Conservation (phyloP, 2,329 filamentous ascomycete species). For the Trichoderma breve region DNA sequence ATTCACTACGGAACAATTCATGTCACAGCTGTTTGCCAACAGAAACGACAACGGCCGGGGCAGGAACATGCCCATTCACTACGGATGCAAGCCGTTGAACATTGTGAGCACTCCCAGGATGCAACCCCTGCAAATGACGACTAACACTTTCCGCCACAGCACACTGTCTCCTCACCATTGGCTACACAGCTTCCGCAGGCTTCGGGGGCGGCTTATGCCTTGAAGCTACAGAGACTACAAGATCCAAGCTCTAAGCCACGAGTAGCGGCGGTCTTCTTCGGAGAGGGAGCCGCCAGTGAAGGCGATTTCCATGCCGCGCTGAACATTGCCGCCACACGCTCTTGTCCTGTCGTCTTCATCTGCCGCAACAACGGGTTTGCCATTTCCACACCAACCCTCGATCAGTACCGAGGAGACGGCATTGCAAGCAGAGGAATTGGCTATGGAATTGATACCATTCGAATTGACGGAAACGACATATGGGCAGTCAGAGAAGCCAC, state of each 20-base stretch:
- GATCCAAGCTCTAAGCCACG: conserved; percentile 66
- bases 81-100: conserved; percentile 78
- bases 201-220: conserved; percentile 79
- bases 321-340: conserved; percentile 85
- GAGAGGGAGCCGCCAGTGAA: conserved; percentile 85
- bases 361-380: conserved; percentile 93
- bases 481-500: conserved; percentile 84
- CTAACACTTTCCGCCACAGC: conserved; percentile 43
- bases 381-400: conserved; percentile 83
- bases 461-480: conserved; percentile 92
- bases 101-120: conserved; percentile 56
- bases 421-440: conserved; percentile 84
- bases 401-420: conserved; percentile 88
- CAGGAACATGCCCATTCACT: conserved; percentile 97
- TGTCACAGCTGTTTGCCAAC: conserved; percentile 93
- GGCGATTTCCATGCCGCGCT: conserved; percentile 90
- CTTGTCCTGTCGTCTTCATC: conserved; percentile 85
- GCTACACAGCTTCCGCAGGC: conserved; percentile 90
- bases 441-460: conserved; percentile 91
- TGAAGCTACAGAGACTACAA: conserved; percentile 75
- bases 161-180: conserved; percentile 79
- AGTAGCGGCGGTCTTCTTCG: conserved; percentile 82
- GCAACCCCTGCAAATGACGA: not conserved
- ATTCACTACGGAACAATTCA: conserved; percentile 83
- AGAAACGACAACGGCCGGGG: conserved; percentile 74